Conservation (phyloP, 73 alveolate genomes). For the Strombidium stylifer region DNA sequence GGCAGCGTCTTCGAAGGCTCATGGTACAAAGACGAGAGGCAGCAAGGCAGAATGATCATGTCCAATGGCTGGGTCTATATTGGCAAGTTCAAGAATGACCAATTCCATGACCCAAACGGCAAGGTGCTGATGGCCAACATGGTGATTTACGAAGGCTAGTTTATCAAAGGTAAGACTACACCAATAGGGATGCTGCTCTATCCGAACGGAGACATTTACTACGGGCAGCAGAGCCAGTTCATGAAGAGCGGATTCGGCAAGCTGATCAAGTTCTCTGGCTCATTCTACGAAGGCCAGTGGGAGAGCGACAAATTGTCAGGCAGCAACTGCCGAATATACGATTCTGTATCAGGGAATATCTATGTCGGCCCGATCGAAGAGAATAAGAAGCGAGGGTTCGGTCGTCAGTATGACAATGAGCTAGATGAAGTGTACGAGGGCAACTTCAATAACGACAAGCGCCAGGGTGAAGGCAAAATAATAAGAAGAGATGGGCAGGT, state of each 20-base stretch:
- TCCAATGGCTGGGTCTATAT: conserved; percentile 32
- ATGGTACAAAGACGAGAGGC: conserved; percentile 33
- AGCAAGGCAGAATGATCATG: conserved; percentile 22
- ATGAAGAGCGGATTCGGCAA: conserved; percentile 29
- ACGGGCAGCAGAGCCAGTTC: conserved; percentile 28
- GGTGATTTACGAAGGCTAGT: conserved; percentile 14
- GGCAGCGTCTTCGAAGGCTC: conserved; percentile 57
- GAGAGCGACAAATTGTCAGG: conserved; percentile 37
- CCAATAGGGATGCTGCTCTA: conserved; percentile 10
- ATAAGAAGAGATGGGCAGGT: too few relatives aligned
- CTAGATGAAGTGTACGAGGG: conserved; percentile 47
- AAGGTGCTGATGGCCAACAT: not conserved
- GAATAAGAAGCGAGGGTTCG: conserved; percentile 28
- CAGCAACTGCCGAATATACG: too few relatives aligned
- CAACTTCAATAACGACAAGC: conserved; percentile 27
- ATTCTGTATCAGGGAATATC: too few relatives aligned
- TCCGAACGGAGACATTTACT: conserved; percentile 39
- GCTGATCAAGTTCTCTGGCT: conserved; percentile 5
- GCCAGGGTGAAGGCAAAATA: conserved; percentile 40
- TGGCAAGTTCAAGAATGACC: conserved; percentile 38
- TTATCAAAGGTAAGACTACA: conserved; percentile 11
- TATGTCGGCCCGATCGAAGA: conserved; percentile 30
- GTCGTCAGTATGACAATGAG: conserved; percentile 12
- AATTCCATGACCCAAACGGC: conserved; percentile 31
- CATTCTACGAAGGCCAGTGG: conserved; percentile 31